Evolutionary conservation across 2,329 filamentous ascomycete species (phyloP).

Genomic region (Aspergillus novoparasiticus): DNA sequence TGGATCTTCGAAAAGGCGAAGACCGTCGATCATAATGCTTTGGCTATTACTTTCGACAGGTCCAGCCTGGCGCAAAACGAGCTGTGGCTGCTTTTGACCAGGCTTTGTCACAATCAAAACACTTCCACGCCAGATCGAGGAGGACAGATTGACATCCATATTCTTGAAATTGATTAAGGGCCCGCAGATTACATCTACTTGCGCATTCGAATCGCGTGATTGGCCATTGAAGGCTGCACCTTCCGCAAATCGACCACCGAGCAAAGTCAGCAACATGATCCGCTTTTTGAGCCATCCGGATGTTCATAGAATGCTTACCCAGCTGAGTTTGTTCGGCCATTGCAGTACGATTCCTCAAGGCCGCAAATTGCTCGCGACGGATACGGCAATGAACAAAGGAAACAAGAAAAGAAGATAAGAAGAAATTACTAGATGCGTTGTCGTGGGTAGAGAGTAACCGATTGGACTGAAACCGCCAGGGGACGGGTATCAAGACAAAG

Average conservation of each 20-base stretch:
- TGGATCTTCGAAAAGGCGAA: conserved; percentile 63
- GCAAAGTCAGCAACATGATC: neutral
- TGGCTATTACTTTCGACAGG: conserved; percentile 30
- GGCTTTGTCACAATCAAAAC: conserved; percentile 80
- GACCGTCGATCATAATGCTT: conserved; percentile 44
- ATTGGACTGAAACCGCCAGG: neutral
- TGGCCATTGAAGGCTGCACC: conserved; percentile 27
- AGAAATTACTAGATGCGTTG: neutral
- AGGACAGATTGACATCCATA: conserved; percentile 40
- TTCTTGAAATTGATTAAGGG: conserved; percentile 54
- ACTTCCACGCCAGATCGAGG: conserved; percentile 73
- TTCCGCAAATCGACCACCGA: conserved; percentile 6
- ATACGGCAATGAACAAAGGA: neutral
- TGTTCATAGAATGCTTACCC: conserved; percentile 1
- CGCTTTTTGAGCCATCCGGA: neutral
- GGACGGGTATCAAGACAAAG: neutral
- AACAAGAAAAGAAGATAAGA: neutral
- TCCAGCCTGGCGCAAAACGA: conserved; percentile 51
- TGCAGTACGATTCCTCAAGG: neutral
- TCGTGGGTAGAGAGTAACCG: neutral
- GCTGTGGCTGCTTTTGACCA: conserved; percentile 63
- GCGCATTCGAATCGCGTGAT: conserved; percentile 20
- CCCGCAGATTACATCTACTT: conserved; percentile 48
- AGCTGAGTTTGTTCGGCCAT: conserved; percentile 8
- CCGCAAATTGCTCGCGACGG: neutral